These are phyloP conservation scores for Lycium barbarum DNA, from an alignment of 257 asterid species.

Conservation along the genomic window DNA sequence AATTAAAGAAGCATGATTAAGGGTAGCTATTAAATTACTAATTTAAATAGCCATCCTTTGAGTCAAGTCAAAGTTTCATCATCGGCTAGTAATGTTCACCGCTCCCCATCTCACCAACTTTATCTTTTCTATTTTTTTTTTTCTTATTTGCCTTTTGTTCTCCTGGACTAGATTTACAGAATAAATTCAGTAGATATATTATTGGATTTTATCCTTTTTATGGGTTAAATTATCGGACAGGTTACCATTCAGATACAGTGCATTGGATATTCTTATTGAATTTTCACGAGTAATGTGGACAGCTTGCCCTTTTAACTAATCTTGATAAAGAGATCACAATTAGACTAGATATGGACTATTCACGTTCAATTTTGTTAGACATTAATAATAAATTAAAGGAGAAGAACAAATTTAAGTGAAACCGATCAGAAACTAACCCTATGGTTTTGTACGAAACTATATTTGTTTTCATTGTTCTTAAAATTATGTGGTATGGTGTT, in stretches of 20 bases:
- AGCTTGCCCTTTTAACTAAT: too few species aligned
- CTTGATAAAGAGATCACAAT: too few species aligned
- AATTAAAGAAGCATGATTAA: neutral
- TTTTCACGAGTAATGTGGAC: too few species aligned
- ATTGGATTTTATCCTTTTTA: neutral
- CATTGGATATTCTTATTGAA: too few species aligned
- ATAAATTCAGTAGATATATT: neutral
- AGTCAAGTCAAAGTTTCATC: constrained; percentile 5
- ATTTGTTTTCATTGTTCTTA: too few species aligned
- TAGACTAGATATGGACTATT: too few species aligned
- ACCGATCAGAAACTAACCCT: too few species aligned
- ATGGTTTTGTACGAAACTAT: too few species aligned
- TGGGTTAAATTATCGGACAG: neutral
- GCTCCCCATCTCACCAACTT: neutral
- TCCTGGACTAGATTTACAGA: neutral
- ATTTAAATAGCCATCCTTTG: neutral
- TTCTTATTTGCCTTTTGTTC: neutral
- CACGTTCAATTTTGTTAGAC: too few species aligned
- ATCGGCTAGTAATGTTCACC: neutral
- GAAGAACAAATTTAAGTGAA: too few species aligned
- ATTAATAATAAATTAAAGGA: too few species aligned
- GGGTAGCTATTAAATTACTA: neutral
- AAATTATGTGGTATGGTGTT: too few species aligned
- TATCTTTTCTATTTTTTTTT: neutral
- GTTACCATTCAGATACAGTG: neutral